Percentiles rank a stretch among this genome's conserved stretches.
phyloP scores from a whole-genome alignment of 805 yeast species.

The Metschnikowia lochheadii region DNA sequence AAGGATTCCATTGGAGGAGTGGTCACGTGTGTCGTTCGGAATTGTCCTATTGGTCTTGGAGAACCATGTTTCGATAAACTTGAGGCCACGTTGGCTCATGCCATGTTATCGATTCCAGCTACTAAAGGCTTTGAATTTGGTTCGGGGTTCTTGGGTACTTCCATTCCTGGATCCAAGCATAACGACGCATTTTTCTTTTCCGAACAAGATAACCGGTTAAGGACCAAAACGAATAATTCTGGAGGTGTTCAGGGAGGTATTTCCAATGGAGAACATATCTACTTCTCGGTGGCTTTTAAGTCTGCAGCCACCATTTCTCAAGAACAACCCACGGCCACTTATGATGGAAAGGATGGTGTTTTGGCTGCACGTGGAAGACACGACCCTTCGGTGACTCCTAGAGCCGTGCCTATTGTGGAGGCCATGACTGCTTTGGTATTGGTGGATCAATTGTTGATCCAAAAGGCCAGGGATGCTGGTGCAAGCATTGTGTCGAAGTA shows the following conservation, averaged over 20 bases:
- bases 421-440: conserved; percentile 96
- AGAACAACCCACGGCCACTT: conserved; percentile 83
- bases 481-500: conserved; percentile 8
- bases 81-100: conserved; percentile 94
- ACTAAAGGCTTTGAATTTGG: conserved; percentile 98
- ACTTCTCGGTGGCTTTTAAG: conserved; percentile 93
- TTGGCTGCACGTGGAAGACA: conserved; percentile 97
- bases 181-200: conserved; percentile 79
- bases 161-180: conserved; percentile 88
- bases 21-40: conserved; percentile 94
- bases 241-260: conserved; percentile 99
- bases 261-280: conserved; percentile 91
- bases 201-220: conserved; percentile 56
- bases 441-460: conserved; percentile 81
- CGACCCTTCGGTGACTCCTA: conserved; percentile 96
- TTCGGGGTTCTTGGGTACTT: conserved; percentile 89
- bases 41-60: conserved; percentile 92
- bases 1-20: conserved; percentile 97
- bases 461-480: conserved; percentile 66
- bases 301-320: conserved; percentile 97
- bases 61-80: conserved; percentile 97
- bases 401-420: conserved; percentile 98
- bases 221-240: conserved; percentile 86
- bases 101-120: conserved; percentile 96
- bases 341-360: conserved; percentile 83